These are phyloP conservation scores for Aspergillus neotritici DNA, from an alignment of 2,329 filamentous ascomycete species.

Conservation along the genomic window DNA sequence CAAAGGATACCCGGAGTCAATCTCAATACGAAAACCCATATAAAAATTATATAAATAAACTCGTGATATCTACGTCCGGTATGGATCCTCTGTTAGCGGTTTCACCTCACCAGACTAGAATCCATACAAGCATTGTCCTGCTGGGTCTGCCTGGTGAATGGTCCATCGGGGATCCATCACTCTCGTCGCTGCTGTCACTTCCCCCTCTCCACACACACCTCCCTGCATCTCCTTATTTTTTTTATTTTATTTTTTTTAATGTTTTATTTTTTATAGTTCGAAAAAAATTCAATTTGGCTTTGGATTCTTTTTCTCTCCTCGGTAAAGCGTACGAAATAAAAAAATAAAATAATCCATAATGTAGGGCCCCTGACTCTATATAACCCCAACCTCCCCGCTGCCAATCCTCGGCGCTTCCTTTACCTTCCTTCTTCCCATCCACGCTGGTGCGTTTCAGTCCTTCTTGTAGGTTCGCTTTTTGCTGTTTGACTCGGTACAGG, in stretches of 20 bases:
- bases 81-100: too few species aligned
- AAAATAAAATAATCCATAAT: not conserved
- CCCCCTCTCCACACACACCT: too few species aligned
- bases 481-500: conserved; percentile 28
- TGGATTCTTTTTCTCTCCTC: not conserved
- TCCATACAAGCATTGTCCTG: too few species aligned
- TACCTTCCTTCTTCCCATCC: conserved; percentile 13
- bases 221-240: not conserved
- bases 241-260: not conserved
- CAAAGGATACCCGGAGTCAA: too few species aligned
- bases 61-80: too few species aligned
- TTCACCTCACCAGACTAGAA: too few species aligned
- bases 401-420: conserved; percentile 8
- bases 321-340: conserved; percentile 16
- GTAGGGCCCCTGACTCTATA: conserved; percentile 6
- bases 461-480: conserved; percentile 10
- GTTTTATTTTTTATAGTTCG: too few species aligned
- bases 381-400: conserved; percentile 14
- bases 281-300: not conserved
- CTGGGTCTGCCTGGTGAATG: too few species aligned
- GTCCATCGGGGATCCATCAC: too few species aligned
- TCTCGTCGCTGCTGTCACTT: too few species aligned
- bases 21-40: too few species aligned
- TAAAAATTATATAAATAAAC: too few species aligned
- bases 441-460: conserved; percentile 22